Conservation (phyloP, 2,329 filamentous ascomycete species). For the Epichloe coenophiala region DNA sequence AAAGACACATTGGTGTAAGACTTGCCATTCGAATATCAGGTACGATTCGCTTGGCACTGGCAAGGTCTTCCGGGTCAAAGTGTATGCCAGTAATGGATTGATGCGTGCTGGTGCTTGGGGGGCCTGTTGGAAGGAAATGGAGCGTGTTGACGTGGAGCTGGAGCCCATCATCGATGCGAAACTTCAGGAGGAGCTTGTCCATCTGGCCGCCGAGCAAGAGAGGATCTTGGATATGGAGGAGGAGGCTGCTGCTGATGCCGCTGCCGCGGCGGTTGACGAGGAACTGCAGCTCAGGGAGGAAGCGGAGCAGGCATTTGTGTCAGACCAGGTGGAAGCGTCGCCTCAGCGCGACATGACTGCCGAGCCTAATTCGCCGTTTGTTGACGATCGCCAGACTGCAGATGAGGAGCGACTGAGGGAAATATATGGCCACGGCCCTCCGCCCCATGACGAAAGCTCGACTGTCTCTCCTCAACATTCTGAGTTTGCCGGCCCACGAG, state of each 20-base stretch:
- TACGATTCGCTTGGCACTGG: constrained; percentile 38
- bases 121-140: constrained; percentile 95
- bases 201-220: constrained; percentile 34
- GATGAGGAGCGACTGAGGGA: constrained; percentile 41
- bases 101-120: constrained; percentile 86
- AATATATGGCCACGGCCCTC: constrained; percentile 32
- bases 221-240: constrained; percentile 20
- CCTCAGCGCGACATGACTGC: constrained; percentile 7
- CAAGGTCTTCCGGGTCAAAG: constrained; percentile 63
- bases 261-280: constrained; percentile 5
- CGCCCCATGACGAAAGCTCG: constrained; percentile 6
- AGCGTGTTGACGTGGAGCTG: constrained; percentile 91
- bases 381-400: constrained; percentile 23
- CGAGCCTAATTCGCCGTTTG: constrained; percentile 5
- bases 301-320: constrained; percentile 12
- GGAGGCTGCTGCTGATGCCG: constrained; percentile 9
- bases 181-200: constrained; percentile 46
- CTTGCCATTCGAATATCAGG: constrained; percentile 40
- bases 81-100: constrained; percentile 88
- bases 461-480: constrained; percentile 4
- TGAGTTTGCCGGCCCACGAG: constrained; percentile 4
- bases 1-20: constrained; percentile 41
- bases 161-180: constrained; percentile 54
- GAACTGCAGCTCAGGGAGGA: constrained; percentile 14
- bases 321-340: constrained; percentile 6